Percentiles rank a stretch among this genome's conserved stretches.
phyloP scores from a whole-genome alignment of 495 filamentous ascomycete genomes.

The Aspergillus homomorphus region DNA sequence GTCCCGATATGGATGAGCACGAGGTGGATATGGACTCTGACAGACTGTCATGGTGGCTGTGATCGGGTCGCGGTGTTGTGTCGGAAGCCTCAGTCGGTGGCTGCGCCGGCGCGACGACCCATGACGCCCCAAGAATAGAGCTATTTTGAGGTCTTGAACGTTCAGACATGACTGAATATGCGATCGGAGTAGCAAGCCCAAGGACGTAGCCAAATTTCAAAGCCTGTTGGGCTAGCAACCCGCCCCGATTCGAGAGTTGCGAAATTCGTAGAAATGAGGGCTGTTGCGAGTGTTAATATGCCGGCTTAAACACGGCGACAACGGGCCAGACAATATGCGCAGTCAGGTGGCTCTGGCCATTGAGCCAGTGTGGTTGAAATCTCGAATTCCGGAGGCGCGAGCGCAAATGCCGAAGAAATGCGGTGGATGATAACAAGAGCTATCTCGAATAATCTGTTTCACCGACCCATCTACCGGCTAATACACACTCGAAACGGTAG shows the following conservation, averaged over 20 bases:
- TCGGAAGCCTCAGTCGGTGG: constrained; percentile 1
- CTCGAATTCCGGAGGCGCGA: background rate
- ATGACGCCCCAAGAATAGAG: constrained; percentile 38
- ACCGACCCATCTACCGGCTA: too few species aligned
- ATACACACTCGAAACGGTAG: too few species aligned
- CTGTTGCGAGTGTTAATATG: background rate
- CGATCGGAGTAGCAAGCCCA: background rate
- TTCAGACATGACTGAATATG: constrained; percentile 24
- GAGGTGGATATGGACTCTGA: constrained; percentile 30
- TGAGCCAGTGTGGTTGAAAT: background rate
- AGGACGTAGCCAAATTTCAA: background rate
- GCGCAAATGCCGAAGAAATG: background rate
- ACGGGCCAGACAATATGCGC: background rate
- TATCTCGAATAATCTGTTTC: background rate
- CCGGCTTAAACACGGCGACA: background rate
- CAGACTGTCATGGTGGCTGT: constrained; percentile 15
- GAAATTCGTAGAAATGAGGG: background rate
- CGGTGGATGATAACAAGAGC: background rate
- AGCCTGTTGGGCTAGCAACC: background rate
- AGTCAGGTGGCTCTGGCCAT: background rate
- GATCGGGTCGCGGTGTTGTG: constrained; percentile 3
- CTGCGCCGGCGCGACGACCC: constrained; percentile 33
- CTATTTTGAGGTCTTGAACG: constrained; percentile 21
- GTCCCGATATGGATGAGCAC: constrained; percentile 35
- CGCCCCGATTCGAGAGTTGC: too few species aligned